These are phyloP conservation scores for Thinopyrum elongatum DNA, from an alignment of 176 grass and related monocot species.

Conservation along the genomic window DNA sequence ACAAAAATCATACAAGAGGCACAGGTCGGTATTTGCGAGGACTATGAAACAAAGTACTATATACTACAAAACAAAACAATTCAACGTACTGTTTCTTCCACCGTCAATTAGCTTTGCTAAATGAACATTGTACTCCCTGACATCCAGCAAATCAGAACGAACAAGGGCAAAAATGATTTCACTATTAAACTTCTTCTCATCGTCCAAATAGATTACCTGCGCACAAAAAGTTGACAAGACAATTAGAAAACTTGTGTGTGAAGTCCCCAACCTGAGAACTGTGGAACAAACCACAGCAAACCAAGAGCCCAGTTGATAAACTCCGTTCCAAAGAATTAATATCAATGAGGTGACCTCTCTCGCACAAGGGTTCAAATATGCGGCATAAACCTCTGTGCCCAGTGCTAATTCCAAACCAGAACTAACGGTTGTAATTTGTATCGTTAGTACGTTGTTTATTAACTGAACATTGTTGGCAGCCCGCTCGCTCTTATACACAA, in stretches of 20 bases:
- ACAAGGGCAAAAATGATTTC: conserved; percentile 72
- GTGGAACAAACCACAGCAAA: background rate
- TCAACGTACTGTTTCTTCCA: conserved; percentile 80
- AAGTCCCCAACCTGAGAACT: background rate
- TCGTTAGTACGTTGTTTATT: background rate
- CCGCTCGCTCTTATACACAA: background rate
- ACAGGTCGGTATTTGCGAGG: background rate
- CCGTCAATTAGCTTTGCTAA: conserved; percentile 83
- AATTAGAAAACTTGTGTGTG: background rate
- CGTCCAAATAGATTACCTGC: conserved; percentile 80
- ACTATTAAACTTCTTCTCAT: conserved; percentile 81
- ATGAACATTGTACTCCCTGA: conserved; percentile 84
- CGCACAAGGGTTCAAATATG: background rate
- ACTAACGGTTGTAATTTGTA: background rate
- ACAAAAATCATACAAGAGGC: background rate
- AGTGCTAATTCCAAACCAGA: background rate
- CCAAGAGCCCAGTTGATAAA: background rate
- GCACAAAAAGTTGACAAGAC: conserved; percentile 11
- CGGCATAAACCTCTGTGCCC: background rate
- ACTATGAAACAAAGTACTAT: background rate
- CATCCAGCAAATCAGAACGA: conserved; percentile 76
- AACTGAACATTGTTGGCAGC: background rate
- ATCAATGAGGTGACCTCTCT: background rate
- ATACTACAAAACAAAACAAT: background rate
- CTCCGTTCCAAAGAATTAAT: background rate